Base-by-base conservation (phyloP, 2,329 filamentous ascomycete species). In the Ceratocystis albifundus region DNA sequence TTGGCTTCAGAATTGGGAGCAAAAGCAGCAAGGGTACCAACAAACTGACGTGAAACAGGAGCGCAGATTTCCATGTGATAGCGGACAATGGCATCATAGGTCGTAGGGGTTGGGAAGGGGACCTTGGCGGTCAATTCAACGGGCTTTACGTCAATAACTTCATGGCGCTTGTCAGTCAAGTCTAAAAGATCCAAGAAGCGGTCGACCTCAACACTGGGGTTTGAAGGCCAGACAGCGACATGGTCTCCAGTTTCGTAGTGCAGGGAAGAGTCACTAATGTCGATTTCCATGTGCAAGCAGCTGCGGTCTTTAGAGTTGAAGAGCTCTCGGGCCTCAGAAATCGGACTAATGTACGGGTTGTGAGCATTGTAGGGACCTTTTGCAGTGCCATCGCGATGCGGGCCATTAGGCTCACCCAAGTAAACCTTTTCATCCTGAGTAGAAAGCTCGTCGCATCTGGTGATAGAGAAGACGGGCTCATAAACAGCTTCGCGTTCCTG, bases 31-130 rank as follows among this genome's bases (percentile, higher is more conserved):
- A 99, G 81, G 25, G 88, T 89, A 53, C 90, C 86, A 67, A 97
- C 80, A 73, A 97, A 96, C 76, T 99, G 94, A 79, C 95, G 93
- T 68, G 94, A 99, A 36, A 99, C 89, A 61, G 94, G 90, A 57
- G 90, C 91, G 74, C 91, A 90, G 70, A 96, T 94, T 78, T 99
- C 95, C 80, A 99, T 88, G 77, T 99, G 93, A 77, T 96, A 99
- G 71, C 94, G 89, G 68, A 89, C 80, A 70, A 93, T 90, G 67
- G 93, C 88, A 77, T 97, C 93, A 77, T 93, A 97, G 1, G 94
- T 99, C 17, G 94, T 97, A 5, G 94, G 94, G 4, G 92, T 92
- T 20, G 95, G 95, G 80, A 99, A 97, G 6, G 94, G 94, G 59
- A 99, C 91, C 79, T 96, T 97, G 71, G 94, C 91, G 7, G 94